Conservation (phyloP, 225 moss, liverwort and hornwort species). For the Takakia lepidozioides region DNA sequence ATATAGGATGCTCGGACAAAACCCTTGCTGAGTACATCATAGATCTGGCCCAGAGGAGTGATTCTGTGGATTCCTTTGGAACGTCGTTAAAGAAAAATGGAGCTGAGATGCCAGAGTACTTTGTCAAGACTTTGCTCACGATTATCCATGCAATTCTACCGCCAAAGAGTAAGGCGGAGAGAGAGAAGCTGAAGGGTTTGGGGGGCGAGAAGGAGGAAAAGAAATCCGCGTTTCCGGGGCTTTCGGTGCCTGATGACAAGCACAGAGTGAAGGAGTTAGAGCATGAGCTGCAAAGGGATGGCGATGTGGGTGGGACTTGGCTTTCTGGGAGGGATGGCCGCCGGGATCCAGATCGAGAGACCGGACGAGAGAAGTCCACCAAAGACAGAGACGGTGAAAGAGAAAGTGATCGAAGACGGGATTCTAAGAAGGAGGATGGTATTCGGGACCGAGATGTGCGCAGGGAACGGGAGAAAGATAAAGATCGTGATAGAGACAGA, state of each 20-base stretch:
- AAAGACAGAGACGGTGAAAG: too few species aligned
- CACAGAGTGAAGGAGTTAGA: conserved; percentile 80
- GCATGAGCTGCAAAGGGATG: conserved; percentile 52
- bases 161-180: conserved; percentile 15
- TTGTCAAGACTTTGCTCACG: conserved; percentile 42
- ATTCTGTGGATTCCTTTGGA: conserved; percentile 25
- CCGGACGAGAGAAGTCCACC: too few species aligned
- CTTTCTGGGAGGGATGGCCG: conserved; percentile 14
- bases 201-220: conserved; percentile 23
- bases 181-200: conserved; percentile 11
- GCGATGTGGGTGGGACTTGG: conserved; percentile 27
- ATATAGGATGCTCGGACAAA: conserved; percentile 23
- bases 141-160: conserved; percentile 50
- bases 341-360: conserved; percentile 10
- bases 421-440: conserved; percentile 8
- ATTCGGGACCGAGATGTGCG: background rate
- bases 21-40: conserved; percentile 52
- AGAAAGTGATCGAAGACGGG: conserved; percentile 7
- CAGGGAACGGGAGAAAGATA: conserved; percentile 1
- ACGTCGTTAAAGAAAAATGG: conserved; percentile 35
- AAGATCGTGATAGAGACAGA: conserved; percentile 2
- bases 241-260: conserved; percentile 78
- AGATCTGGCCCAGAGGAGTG: conserved; percentile 35
- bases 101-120: conserved; percentile 48
- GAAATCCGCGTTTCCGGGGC: conserved; percentile 59